Percentiles rank a stretch among this genome's conserved stretches.
Conservation (phyloP, 208 protist species). For the Leishmania tarentolae region DNA sequence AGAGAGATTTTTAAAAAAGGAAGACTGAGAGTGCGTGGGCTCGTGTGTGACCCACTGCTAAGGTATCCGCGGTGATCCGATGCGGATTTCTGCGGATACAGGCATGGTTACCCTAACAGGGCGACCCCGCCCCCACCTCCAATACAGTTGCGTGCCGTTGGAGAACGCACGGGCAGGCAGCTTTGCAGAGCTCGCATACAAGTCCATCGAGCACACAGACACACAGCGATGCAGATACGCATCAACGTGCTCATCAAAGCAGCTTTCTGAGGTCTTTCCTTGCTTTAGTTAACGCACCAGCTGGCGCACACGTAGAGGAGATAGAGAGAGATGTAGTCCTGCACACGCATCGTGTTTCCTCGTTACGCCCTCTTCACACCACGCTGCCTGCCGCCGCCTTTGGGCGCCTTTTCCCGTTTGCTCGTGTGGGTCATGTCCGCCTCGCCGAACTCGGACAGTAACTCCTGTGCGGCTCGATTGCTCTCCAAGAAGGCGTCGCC, state of each 20-base stretch:
- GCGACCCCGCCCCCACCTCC: not conserved
- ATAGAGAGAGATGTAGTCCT: not conserved
- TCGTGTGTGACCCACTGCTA: not conserved
- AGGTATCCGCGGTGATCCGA: not conserved
- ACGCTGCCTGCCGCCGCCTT: conserved; percentile 2
- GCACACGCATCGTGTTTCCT: not conserved
- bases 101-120: not conserved
- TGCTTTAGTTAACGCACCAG: not conserved
- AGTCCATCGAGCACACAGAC: not conserved
- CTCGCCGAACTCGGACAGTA: conserved; percentile 61
- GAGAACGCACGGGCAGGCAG: not conserved
- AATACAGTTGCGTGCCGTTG: not conserved
- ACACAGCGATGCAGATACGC: not conserved
- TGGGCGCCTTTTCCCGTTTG: conserved; percentile 2
- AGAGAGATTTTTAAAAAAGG: too few relatives aligned
- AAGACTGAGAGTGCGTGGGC: not conserved
- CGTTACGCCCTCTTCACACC: conserved; percentile 11
- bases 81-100: not conserved
- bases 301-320: not conserved
- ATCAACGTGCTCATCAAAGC: not conserved
- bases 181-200: not conserved
- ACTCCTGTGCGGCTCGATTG: conserved; percentile 45
- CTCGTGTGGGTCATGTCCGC: conserved; percentile 27
- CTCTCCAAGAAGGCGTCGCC: conserved; percentile 34
- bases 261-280: not conserved